Percentiles rank a stretch among this genome's conserved stretches.
Conservation (phyloP, 1,139 yeast species). For the Geotrichum reessii region DNA sequence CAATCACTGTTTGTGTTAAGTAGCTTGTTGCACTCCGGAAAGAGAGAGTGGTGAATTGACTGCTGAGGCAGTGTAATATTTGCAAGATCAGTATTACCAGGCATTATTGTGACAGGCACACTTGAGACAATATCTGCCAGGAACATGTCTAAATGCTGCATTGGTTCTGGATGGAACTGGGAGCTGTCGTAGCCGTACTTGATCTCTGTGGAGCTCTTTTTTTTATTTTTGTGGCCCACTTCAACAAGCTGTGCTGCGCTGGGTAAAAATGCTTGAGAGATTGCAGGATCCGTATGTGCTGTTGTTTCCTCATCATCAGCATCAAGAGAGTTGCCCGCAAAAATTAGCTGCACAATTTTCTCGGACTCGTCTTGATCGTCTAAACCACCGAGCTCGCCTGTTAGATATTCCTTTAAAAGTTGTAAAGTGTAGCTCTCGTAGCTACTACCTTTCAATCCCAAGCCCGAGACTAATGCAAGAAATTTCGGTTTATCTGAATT, state of each 20-base stretch:
- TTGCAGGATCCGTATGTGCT: conserved; percentile 26
- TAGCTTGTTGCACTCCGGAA: conserved; percentile 40
- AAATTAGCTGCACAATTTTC: conserved; percentile 50
- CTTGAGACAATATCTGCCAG: conserved; percentile 53
- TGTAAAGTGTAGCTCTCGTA: conserved; percentile 47
- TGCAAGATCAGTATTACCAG: conserved; percentile 81
- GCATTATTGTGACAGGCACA: conserved; percentile 70
- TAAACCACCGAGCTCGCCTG: conserved; percentile 57
- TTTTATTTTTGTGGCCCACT: conserved; percentile 9
- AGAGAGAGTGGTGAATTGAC: conserved; percentile 71
- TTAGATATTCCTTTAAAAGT: conserved; percentile 62
- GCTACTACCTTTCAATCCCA: conserved; percentile 48
- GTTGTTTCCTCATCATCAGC: conserved; percentile 29
- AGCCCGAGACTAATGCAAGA: conserved; percentile 70
- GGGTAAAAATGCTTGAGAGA: conserved; percentile 8
- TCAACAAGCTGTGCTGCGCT: conserved; percentile 9
- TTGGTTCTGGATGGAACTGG: conserved; percentile 29
- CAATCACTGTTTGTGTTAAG: background rate
- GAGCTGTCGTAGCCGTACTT: conserved; percentile 26
- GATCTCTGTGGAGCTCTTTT: conserved; percentile 14
- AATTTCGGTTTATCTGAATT: conserved; percentile 24
- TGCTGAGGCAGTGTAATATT: conserved; percentile 85
- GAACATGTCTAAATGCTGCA: conserved; percentile 49
- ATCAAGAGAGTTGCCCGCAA: conserved; percentile 74
- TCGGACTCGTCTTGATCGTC: conserved; percentile 31